Base-by-base conservation (phyloP, 2,329 filamentous ascomycete genomes). In the Pseudogymnoascus sp. region DNA sequence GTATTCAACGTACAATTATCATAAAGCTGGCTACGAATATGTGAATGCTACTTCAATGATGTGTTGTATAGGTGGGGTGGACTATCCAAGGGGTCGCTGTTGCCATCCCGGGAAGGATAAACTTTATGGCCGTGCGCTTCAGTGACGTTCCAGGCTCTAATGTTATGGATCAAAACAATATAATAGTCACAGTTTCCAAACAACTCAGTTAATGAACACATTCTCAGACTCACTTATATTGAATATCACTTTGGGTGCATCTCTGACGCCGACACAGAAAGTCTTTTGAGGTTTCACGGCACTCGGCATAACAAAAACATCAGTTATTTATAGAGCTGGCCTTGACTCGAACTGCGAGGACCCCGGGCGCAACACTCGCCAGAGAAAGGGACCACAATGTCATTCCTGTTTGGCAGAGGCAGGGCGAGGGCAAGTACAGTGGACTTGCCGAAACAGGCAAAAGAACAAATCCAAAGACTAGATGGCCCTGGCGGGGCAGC, bases 381-480 rank as follows among this genome's bases (percentile, higher is more conserved):
- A 34, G 37, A 62, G 60, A 56, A 56, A 18, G 28, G 25, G 28
- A 11, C 62, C 23, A 66, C 28, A 66, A 91, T 91, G 88, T 85
- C 87, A 53, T 91, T 90, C 76, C 78, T 90, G 63, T 90, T 90
- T 73, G 82, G 81, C 65, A 79, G 86, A 65, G 82, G 81, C 69
- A 87, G 75, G 81, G 81, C 68, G 80, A 83, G 66, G 77, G 82
- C 68, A 84, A 91, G 73, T 77, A 89, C 73, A 80, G 83, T 65
- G 79, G 81, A 75, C 79, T 81, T 75, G 53, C 70, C 73, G 23
- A 74, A 74, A 65, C 72, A 74, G 43, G 83, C 86, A 56, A 88
- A 86, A 70, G 87, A 90, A 64, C 78, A 87, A 63, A 78, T 89
- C 21, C 70, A 78, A 63, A 85, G 81, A 72, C 75, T 90, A 64